Conservation (phyloP, 2,329 filamentous ascomycete genomes). For the Calonectria multiphialidica region DNA sequence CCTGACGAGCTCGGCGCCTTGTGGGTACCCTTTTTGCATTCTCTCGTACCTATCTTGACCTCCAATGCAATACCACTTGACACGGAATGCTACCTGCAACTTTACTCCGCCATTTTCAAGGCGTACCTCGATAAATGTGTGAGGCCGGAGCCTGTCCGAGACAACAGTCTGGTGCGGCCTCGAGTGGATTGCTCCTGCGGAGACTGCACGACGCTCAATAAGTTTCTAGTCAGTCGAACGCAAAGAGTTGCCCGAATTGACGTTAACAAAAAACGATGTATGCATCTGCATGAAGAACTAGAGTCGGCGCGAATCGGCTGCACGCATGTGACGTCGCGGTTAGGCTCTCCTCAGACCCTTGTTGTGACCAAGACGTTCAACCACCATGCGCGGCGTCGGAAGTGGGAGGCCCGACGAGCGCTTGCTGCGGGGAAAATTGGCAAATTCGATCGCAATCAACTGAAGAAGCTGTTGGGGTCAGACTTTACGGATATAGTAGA, state of each 20-base stretch:
- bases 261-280: slow-evolving; percentile 29
- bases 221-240: slow-evolving; percentile 38
- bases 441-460: neutral
- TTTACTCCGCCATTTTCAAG: slow-evolving; percentile 39
- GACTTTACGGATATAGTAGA: neutral
- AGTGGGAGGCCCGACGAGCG: neutral
- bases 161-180: slow-evolving; percentile 6
- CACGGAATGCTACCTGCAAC: slow-evolving; percentile 32
- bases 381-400: neutral
- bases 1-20: slow-evolving; percentile 32
- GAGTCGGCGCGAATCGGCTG: slow-evolving; percentile 31
- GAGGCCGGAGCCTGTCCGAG: slow-evolving; percentile 22
- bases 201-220: slow-evolving; percentile 42
- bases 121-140: slow-evolving; percentile 41
- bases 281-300: slow-evolving; percentile 38
- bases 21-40: slow-evolving; percentile 48
- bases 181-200: slow-evolving; percentile 35
- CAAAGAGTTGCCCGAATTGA: slow-evolving; percentile 21
- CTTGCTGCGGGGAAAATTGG: neutral
- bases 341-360: neutral
- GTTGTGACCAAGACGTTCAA: neutral
- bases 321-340: slow-evolving; percentile 26
- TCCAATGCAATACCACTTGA: slow-evolving; percentile 19
- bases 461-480: neutral
- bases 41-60: slow-evolving; percentile 31